These are phyloP conservation scores for Coemansia sp. DNA, from an alignment of 192 early-diverging fungal genomes.

Conservation along the genomic window DNA sequence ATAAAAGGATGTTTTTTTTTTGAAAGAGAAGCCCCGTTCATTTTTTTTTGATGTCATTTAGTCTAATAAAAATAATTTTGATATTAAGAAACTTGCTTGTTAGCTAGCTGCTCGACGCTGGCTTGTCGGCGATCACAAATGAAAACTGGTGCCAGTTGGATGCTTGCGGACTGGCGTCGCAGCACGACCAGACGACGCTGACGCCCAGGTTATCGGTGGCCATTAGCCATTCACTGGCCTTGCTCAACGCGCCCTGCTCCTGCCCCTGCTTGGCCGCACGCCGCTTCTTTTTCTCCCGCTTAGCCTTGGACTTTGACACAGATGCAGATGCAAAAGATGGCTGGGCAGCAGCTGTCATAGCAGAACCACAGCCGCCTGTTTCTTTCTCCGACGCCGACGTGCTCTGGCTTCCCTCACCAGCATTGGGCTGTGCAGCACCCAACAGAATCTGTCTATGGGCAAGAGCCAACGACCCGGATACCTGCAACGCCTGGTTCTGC, in stretches of 20 bases:
- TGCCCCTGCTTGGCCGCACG: conserved; percentile 7
- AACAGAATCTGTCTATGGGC: not conserved
- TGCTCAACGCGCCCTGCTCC: not conserved
- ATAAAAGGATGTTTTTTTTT: not conserved
- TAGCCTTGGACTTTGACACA: conserved; percentile 12
- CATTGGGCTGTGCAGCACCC: not conserved
- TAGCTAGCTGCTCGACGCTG: not conserved
- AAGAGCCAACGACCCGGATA: conserved; percentile 20
- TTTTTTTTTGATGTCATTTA: not conserved
- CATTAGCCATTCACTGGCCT: conserved; percentile 23
- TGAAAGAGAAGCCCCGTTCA: not conserved
- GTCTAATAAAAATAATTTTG: too few relatives aligned
- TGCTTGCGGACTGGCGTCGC: conserved; percentile 6
- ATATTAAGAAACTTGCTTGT: too few relatives aligned
- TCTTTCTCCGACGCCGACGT: not conserved
- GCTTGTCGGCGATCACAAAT: not conserved
- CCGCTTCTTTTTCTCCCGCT: conserved; percentile 16
- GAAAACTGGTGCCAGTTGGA: conserved; percentile 25
- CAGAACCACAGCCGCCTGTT: too few relatives aligned
- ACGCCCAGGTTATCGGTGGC: conserved; percentile 1
- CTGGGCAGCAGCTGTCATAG: too few relatives aligned
- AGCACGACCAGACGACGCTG: conserved; percentile 11
- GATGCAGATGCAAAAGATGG: not conserved
- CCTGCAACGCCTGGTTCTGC: not conserved
- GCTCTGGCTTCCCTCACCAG: not conserved